These are phyloP conservation scores for Asterionellopsis glacialis DNA, from an alignment of 108 stramenopile genomes.

Conservation along the genomic window DNA sequence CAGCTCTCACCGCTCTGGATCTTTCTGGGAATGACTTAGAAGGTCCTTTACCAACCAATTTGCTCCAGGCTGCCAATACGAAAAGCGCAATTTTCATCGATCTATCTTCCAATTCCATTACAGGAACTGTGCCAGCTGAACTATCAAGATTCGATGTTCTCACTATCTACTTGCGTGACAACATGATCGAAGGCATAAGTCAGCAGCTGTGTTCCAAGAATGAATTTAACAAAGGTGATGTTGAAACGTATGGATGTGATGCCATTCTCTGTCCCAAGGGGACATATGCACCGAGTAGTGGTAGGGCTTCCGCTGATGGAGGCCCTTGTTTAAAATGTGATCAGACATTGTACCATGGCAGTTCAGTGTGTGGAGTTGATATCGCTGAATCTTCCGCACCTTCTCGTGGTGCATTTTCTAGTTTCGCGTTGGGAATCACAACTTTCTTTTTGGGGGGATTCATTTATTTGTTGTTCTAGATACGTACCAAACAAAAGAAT, in stretches of 20 bases:
- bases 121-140: constrained; percentile 32
- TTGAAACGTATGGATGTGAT: constrained; percentile 61
- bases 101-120: constrained; percentile 45
- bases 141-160: constrained; percentile 58
- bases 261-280: constrained; percentile 67
- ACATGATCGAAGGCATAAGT: constrained; percentile 46
- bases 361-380: constrained; percentile 2
- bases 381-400: no score
- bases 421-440: no score
- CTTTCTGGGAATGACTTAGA: constrained; percentile 30
- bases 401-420: no score
- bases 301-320: constrained; percentile 22
- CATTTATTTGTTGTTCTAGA: no score
- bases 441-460: no score
- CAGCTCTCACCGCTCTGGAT: constrained; percentile 21
- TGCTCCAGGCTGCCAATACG: constrained; percentile 14
- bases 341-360: constrained; percentile 9
- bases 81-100: constrained; percentile 23
- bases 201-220: constrained; percentile 44
- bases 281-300: constrained; percentile 26
- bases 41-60: constrained; percentile 33
- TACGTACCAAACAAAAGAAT: no score
- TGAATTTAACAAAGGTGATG: constrained; percentile 61
- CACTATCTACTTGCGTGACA: constrained; percentile 62
- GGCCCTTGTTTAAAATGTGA: constrained; percentile 3